phyloP scores from a whole-genome alignment of 345 rosid genomes.

The Draba incana region DNA sequence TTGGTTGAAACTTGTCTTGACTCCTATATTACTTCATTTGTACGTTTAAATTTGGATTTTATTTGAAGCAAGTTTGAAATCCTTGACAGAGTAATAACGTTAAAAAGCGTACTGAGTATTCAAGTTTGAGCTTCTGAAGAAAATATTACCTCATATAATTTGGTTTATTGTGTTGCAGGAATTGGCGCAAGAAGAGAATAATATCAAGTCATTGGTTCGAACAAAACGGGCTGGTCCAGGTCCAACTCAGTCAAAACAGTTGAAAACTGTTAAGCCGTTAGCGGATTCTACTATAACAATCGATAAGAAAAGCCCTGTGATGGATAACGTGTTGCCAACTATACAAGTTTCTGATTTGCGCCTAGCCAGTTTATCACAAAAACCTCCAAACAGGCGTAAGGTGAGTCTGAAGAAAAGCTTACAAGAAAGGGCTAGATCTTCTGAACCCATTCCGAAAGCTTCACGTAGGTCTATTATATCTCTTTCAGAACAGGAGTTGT shows the following conservation, averaged over 20 bases:
- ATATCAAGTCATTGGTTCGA: conserved; percentile 39
- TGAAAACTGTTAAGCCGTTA: conserved; percentile 45
- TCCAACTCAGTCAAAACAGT: conserved; percentile 54
- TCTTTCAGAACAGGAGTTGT: conserved; percentile 43
- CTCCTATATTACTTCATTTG: conserved; percentile 22
- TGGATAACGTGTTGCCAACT: conserved; percentile 44
- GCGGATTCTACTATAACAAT: conserved; percentile 46
- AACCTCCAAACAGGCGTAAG: conserved; percentile 70
- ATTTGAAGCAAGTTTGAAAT: conserved; percentile 7
- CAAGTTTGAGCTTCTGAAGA: conserved; percentile 24
- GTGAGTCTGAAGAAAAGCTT: conserved; percentile 52
- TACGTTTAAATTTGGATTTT: conserved; percentile 2
- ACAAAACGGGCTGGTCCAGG: conserved; percentile 51
- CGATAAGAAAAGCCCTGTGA: conserved; percentile 50
- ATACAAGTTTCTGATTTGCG: conserved; percentile 50
- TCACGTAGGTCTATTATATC: conserved; percentile 45
- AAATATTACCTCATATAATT: conserved; percentile 10
- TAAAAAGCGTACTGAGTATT: neutral
- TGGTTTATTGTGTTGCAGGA: conserved; percentile 47
- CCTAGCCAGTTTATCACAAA: conserved; percentile 47
- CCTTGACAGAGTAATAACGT: conserved; percentile 4
- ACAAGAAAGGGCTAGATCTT: conserved; percentile 46
- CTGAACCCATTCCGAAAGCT: conserved; percentile 48
- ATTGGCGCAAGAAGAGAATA: conserved; percentile 48
- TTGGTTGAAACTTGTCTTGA: neutral